Conservation (phyloP, 2,329 filamentous ascomycete genomes). For the Knoxdaviesia capensis region DNA sequence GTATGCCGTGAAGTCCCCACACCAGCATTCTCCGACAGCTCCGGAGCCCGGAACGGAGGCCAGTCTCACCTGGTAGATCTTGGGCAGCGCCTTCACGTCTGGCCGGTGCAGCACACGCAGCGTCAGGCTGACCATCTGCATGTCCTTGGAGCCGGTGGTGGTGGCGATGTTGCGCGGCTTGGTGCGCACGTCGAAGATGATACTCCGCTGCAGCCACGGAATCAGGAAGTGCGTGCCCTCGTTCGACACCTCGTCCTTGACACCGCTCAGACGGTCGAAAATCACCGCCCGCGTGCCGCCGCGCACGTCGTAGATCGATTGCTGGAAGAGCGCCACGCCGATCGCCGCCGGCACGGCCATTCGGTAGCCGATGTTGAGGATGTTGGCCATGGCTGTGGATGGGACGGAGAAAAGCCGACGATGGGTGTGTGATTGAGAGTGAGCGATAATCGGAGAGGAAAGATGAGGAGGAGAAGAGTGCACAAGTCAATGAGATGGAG, state of each 20-base stretch:
- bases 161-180: conserved; percentile 95
- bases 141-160: conserved; percentile 92
- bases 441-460: too few species aligned
- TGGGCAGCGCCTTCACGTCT: conserved; percentile 78
- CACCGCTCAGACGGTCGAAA: conserved; percentile 83
- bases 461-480: too few species aligned
- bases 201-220: conserved; percentile 85
- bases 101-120: conserved; percentile 87
- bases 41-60: too few species aligned
- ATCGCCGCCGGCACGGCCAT: conserved; percentile 55
- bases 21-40: too few species aligned
- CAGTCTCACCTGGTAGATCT: conserved; percentile 77
- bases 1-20: not conserved
- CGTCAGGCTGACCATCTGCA: conserved; percentile 99
- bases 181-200: conserved; percentile 93
- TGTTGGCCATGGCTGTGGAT: conserved; percentile 5
- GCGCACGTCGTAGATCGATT: conserved; percentile 90
- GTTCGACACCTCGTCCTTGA: conserved; percentile 80
- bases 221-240: conserved; percentile 95
- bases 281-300: conserved; percentile 91
- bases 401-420: not conserved
- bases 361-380: conserved; percentile 40
- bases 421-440: not conserved
- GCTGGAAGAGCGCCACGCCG: conserved; percentile 46
- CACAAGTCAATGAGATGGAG: too few species aligned